Base-by-base conservation (phyloP, 257 asterid genomes). In the Solanum verrucosum region DNA sequence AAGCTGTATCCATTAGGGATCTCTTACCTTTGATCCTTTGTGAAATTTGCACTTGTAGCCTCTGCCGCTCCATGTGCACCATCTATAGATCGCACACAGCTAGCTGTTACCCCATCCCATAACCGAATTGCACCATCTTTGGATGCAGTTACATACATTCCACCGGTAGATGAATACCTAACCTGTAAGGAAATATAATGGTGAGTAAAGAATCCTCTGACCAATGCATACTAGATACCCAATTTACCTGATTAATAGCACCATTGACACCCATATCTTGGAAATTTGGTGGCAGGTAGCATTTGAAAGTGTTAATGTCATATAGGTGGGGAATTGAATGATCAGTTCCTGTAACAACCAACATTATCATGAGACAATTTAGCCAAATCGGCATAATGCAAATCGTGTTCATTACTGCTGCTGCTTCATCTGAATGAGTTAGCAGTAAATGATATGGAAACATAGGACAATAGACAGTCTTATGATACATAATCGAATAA, bases 71-170 rank as follows among this genome's bases (percentile, higher is more conserved):
- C 97, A 88, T 95, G 98, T 88, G 98, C 98, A 87, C 90, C 90
- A 70, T 90, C 92, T 87, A 95, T 92, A 25, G 98, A 85, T 56
- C 98, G 96, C 74, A 88, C 94, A 27, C 98, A 95, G 87, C 89
- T 92, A 81, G 98, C 94, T 37, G 95, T 94, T 84, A 92, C 91
- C 59, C 98, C 98, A 89, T 95, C 98, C 98, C 98, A 95, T 84
- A 95, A 88, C 84, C 95, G 93, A 85, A 95, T 85, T 82, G 93
- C 93, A 85, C 98, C 97, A 89, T 95, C 97, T 91, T 95, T 94
- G 68, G 98, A 95, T 89, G 98, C 98, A n/a, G 98, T 94, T 75
- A 94, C 96, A 87, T 94, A 94, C 94, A 94, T 92, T 84, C 95
- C 94, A 82, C 98, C 98, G 40, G 94, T 93, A 25, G 92, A 88